Evolutionary conservation across 2,329 filamentous ascomycete genomes (phyloP).

Genomic region (Cladobotryum protrusum): DNA sequence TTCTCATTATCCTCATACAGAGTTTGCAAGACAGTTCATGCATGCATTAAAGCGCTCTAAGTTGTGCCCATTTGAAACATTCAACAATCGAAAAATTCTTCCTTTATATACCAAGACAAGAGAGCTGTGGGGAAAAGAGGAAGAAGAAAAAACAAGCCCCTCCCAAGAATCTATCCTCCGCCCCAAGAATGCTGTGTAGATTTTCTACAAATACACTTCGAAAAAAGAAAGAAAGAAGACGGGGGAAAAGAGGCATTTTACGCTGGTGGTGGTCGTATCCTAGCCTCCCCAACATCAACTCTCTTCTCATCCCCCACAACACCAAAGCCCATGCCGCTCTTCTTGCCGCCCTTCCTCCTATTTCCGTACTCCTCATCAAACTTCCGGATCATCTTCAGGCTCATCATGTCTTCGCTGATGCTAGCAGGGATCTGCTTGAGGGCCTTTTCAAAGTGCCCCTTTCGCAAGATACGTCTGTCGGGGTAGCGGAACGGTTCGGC

Average conservation of each 20-base stretch:
- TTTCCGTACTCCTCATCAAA: constrained; percentile 96
- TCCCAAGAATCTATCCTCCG: too few species aligned
- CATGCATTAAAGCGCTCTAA: too few species aligned
- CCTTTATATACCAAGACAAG: too few species aligned
- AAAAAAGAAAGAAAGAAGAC: background rate
- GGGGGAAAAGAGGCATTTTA: background rate
- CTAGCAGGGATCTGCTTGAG: constrained; percentile 85
- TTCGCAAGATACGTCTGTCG: constrained; percentile 46
- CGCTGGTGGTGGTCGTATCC: constrained; percentile 29
- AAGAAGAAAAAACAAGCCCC: too few species aligned
- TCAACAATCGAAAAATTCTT: too few species aligned
- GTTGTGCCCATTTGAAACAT: too few species aligned
- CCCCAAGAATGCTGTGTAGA: too few species aligned
- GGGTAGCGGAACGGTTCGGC: constrained; percentile 55
- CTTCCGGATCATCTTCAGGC: constrained; percentile 77
- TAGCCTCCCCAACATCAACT: constrained; percentile 38
- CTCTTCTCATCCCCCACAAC: constrained; percentile 32
- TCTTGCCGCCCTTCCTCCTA: constrained; percentile 58
- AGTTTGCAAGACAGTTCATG: too few species aligned
- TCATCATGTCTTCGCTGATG: constrained; percentile 89
- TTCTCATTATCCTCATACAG: too few species aligned
- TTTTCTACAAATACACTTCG: background rate
- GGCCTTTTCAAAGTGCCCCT: constrained; percentile 75
- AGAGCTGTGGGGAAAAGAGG: too few species aligned
- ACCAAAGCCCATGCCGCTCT: constrained; percentile 53